Conservation (phyloP, 305 asterid species). For the Lippia alba region DNA sequence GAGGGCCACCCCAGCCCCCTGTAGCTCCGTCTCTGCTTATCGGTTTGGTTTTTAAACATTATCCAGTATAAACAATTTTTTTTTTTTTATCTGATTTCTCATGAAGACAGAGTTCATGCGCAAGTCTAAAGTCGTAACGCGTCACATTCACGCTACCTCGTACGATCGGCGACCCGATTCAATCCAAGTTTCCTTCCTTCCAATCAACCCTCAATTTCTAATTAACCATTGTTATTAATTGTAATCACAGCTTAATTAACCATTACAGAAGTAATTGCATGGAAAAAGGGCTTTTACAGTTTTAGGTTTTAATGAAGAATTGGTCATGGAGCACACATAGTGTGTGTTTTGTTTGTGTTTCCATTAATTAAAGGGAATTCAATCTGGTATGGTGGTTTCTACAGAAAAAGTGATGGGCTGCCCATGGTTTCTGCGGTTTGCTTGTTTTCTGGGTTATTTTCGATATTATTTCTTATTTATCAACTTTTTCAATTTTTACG, state of each 20-base stretch:
- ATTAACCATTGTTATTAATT: neutral
- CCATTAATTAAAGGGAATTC: neutral
- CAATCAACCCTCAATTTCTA: neutral
- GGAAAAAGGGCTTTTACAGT: no score
- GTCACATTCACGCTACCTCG: constrained; percentile 26
- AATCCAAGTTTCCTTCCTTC: neutral
- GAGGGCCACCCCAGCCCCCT: no score
- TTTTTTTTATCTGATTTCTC: no score
- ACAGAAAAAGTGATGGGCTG: constrained; percentile 29
- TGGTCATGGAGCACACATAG: constrained; percentile 3
- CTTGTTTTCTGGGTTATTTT: constrained; percentile 27
- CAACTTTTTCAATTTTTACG: neutral
- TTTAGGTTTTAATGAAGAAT: constrained; percentile 18
- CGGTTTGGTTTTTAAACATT: no score
- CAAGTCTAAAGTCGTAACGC: constrained; percentile 1
- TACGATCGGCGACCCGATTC: constrained; percentile 4
- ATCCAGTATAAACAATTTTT: no score
- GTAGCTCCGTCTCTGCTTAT: no score
- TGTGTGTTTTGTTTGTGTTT: neutral
- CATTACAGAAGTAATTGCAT: no score
- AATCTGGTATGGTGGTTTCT: constrained; percentile 27
- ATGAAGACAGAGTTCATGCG: neutral
- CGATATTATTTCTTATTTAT: neutral
- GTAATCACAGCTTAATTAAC: no score
- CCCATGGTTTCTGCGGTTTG: constrained; percentile 38